These are phyloP conservation scores for Teunomyces panamensis DNA, from an alignment of 805 yeast species.

Conservation along the genomic window DNA sequence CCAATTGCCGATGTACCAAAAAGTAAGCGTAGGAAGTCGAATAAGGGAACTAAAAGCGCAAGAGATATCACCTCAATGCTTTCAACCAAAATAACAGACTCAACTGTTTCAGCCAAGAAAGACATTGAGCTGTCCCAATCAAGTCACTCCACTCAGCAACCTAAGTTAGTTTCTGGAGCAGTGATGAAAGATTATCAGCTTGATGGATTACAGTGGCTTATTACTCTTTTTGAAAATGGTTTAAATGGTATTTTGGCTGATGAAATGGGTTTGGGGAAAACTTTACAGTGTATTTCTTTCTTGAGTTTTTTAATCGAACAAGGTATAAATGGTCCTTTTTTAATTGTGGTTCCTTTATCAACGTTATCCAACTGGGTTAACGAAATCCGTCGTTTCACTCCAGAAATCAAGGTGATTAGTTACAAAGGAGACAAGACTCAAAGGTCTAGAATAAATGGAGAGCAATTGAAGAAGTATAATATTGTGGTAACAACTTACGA, in stretches of 20 bases:
- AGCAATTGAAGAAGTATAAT: constrained; percentile 27
- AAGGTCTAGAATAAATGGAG: constrained; percentile 44
- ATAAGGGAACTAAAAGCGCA: not conserved
- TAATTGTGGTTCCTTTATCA: constrained; percentile 78
- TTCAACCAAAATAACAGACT: constrained; percentile 14
- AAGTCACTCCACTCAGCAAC: constrained; percentile 19
- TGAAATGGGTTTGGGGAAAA: constrained; percentile 97
- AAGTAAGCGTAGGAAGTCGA: not conserved
- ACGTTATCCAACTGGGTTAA: constrained; percentile 82
- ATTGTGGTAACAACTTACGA: constrained; percentile 83
- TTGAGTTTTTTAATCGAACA: constrained; percentile 73
- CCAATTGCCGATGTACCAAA: not conserved
- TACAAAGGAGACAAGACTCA: constrained; percentile 63
- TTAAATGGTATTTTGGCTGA: constrained; percentile 94
- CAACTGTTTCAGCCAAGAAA: constrained; percentile 17
- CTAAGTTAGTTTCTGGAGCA: constrained; percentile 43
- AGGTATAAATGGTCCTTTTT: constrained; percentile 74
- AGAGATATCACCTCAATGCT: constrained; percentile 12
- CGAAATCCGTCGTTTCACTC: constrained; percentile 75
- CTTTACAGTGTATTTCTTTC: constrained; percentile 82
- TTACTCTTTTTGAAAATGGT: constrained; percentile 87
- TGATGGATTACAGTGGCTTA: constrained; percentile 88
- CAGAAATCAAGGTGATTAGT: constrained; percentile 56
- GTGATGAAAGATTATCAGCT: constrained; percentile 77
- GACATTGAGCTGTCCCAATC: constrained; percentile 26